Evolutionary conservation across 495 filamentous ascomycete genomes (phyloP), one percentile per base, ranked within the genome.

Genomic region (Xylaria flabelliformis): DNA sequence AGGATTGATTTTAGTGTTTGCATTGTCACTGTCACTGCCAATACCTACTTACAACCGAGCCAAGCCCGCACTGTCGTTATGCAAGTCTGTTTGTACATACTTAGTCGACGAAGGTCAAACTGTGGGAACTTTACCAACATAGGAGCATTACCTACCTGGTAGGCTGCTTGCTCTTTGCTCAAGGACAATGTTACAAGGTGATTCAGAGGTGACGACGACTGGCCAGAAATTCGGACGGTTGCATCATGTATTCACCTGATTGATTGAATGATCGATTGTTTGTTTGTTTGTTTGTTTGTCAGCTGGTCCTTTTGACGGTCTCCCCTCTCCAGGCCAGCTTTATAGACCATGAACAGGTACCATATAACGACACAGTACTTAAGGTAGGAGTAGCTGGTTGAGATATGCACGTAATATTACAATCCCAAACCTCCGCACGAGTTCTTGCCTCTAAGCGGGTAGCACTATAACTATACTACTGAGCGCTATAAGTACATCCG

Each of bases 371-470:
- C 26, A 55, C 21, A 53, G 50, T 53, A 29, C 26, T 29, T 29
- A 29, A 53, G 51, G 21, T 55, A 29, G 51, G 21, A 26, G 53
- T 32, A 56, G 24, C 48, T 12, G 48, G 34, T 55, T 56, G 21
- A 69, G 67, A 69, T 62, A 62, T 69, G 67, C 67, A 69, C 55
- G 67, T 69, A 69, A 69, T 69, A 59, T 59, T 69, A 39, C 67
- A 5, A 24, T 61, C 41, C 44, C 44, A 69, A 67, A 51, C 48
- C 64, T 66, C 64, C 46, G 29, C 64, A 29, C 46, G 44, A 66
- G 44, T 66, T 26, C 46, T 29, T 32, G 34, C 24, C 24, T 53
- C n/a, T 66, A 36, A 19, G 44, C 36, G 39, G 39, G 24, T 19
- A 44, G 21, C 34, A 50, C 24, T 48, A 29, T 29, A n/a, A n/a